Base-by-base conservation (phyloP, 768 basidiomycete genomes). In the Suillus tomentosus region DNA sequence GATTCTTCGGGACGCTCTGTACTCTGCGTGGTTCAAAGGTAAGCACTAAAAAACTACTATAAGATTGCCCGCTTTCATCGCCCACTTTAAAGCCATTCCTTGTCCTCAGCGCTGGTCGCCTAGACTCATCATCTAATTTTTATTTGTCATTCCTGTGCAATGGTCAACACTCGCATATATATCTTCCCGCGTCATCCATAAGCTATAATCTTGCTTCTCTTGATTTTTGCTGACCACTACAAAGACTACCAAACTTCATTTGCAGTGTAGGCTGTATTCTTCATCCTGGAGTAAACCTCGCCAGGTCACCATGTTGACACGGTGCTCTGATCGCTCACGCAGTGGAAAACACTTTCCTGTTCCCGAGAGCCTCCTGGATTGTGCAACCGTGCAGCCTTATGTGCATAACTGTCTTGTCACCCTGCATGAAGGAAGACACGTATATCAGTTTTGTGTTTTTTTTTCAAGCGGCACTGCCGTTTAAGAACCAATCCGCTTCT, bases 391-490 rank as follows among this genome's bases (percentile, higher is more conserved):
- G 45, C 45, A 47, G 45, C 45, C 45, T 11, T 47, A 47, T 11
- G 45, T 27, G 2, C 27, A 27, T 27, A 27, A 27, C 27, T 27
- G 27, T 27, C 2, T 2, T 27, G 27, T 27, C 8, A 45, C 37
- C 3, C 6, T 67, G 2, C 5, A 11, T 37, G 61, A 67, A 14
- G 66, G 62, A 4, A 40, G 22, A 22, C 50, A 63, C 1, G 8
- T 34, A 5, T 27, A 67, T 51, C 17, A 9, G 0, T 67, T 66
- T n/a, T 6, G 10, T 37, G 11, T n/a, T n/a, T 67, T 3, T 67
- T 65, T 48, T 67, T 67, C 62, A 67, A 67, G 22, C 11, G 14
- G 4, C 65, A 67, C 27, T 56, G 51, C 39, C 9, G 17, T 11
- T 64, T 67, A 15, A 43, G 43, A 11, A 8, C 1, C 5, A 67